Evolutionary conservation across 306 rosid genomes (phyloP).

Genomic region (Castanospermum australe): DNA sequence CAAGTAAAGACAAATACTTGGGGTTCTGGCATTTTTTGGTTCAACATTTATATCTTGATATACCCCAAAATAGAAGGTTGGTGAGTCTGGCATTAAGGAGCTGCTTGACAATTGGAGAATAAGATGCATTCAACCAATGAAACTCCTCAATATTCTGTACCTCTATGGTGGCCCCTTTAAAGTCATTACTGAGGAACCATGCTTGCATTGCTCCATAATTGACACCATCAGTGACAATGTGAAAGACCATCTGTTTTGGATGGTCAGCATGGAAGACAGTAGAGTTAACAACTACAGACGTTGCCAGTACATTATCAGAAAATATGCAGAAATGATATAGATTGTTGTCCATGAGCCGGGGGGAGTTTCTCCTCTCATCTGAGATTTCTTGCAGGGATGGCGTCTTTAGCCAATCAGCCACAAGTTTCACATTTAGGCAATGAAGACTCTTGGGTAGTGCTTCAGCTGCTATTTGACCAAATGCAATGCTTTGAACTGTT

Average conservation of each 20-base stretch:
- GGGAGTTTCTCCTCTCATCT: conserved; percentile 63
- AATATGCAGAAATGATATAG: conserved; percentile 89
- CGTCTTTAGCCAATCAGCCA: conserved; percentile 67
- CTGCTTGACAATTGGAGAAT: conserved; percentile 67
- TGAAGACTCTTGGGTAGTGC: conserved; percentile 86
- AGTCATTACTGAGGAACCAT: conserved; percentile 79
- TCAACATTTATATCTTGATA: conserved; percentile 52
- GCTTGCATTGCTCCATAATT: conserved; percentile 77
- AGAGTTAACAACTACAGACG: conserved; percentile 84
- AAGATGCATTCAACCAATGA: conserved; percentile 75
- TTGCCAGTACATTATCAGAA: conserved; percentile 82
- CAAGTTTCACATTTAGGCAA: conserved; percentile 80
- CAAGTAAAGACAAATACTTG: conserved; percentile 60
- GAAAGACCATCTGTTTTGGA: conserved; percentile 81
- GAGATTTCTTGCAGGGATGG: conserved; percentile 49
- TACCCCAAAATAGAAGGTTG: conserved; percentile 57
- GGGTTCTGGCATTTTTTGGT: conserved; percentile 64
- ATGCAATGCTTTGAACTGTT: conserved; percentile 67
- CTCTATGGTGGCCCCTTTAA: conserved; percentile 76
- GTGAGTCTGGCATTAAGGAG: conserved; percentile 53
- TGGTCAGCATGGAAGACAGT: conserved; percentile 71
- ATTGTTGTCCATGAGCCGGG: conserved; percentile 63
- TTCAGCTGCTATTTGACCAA: conserved; percentile 83
- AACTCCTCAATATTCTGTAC: conserved; percentile 76
- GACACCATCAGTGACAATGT: conserved; percentile 70